Evolutionary conservation across 2,329 filamentous ascomycete species (phyloP).

Genomic region (Sclerotinia minor): DNA sequence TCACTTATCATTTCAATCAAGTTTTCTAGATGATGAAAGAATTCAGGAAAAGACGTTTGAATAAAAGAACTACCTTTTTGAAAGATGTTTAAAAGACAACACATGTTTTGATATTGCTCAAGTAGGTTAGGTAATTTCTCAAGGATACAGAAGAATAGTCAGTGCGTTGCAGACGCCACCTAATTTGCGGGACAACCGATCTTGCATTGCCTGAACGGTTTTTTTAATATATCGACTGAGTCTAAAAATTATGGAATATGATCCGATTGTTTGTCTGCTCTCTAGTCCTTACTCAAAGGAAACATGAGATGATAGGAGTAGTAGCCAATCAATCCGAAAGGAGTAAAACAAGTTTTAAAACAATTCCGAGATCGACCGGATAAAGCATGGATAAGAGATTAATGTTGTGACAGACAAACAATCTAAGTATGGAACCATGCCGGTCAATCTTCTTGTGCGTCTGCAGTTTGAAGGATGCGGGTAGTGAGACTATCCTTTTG

Average conservation of each 20-base stretch:
- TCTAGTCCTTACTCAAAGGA: not conserved
- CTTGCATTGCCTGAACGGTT: slow-evolving; percentile 18
- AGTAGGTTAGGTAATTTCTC: not conserved
- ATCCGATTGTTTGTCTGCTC: slow-evolving; percentile 3
- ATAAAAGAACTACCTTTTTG: not conserved
- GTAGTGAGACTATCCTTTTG: not conserved
- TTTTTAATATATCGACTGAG: slow-evolving; percentile 8
- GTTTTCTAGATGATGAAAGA: not conserved
- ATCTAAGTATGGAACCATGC: slow-evolving; percentile 18
- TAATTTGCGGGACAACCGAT: slow-evolving; percentile 2
- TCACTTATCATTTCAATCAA: not conserved
- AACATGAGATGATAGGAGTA: not conserved
- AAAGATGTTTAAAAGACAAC: not conserved
- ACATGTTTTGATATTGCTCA: not conserved
- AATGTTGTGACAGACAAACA: slow-evolving; percentile 12
- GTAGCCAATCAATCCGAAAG: not conserved
- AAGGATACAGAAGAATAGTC: not conserved
- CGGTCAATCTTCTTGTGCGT: slow-evolving; percentile 10
- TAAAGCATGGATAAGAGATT: not conserved
- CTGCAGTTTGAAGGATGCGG: not conserved
- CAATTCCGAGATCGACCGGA: not conserved
- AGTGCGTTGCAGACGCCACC: slow-evolving; percentile 20
- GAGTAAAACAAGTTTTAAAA: not conserved
- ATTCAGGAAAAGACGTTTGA: not conserved
- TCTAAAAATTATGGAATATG: not conserved